phyloP scores from a whole-genome alignment of 225 moss, liverwort and hornwort species.

The Asterella californica region DNA sequence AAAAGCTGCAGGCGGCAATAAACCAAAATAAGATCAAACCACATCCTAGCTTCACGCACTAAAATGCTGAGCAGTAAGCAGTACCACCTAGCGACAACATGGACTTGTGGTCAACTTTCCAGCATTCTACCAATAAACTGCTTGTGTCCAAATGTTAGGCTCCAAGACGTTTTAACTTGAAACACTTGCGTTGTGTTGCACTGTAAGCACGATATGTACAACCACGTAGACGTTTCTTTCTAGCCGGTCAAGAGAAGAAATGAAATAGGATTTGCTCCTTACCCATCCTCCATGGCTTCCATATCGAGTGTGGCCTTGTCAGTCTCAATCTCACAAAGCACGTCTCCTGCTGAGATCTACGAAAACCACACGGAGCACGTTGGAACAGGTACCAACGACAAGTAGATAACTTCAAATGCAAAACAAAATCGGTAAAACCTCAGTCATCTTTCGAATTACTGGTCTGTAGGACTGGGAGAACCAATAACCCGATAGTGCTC shows the following conservation, averaged over 20 bases:
- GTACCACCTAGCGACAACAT: background rate
- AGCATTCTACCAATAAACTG: background rate
- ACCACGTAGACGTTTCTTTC: background rate
- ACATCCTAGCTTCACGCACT: background rate
- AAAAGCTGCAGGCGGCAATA: slow-evolving; percentile 47
- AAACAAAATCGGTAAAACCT: background rate
- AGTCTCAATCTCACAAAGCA: slow-evolving; percentile 94
- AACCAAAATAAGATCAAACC: background rate
- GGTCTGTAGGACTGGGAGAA: background rate
- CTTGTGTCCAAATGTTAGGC: background rate
- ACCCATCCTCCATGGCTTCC: slow-evolving; percentile 99
- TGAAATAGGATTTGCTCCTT: slow-evolving; percentile 5
- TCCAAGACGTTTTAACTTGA: background rate
- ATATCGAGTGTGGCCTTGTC: slow-evolving; percentile 95
- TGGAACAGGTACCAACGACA: background rate
- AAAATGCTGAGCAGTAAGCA: background rate
- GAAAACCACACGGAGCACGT: background rate
- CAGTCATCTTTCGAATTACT: background rate
- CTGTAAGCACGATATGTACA: background rate
- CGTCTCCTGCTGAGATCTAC: slow-evolving; percentile 87
- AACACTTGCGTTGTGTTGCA: background rate
- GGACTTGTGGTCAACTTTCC: background rate
- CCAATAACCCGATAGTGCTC: background rate
- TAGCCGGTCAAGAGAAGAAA: background rate
- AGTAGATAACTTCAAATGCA: background rate